Percentiles rank a stretch among this genome's conserved stretches.
Evolutionary conservation across 1,139 yeast species (phyloP).

Genomic region (Taphrina confusa): DNA sequence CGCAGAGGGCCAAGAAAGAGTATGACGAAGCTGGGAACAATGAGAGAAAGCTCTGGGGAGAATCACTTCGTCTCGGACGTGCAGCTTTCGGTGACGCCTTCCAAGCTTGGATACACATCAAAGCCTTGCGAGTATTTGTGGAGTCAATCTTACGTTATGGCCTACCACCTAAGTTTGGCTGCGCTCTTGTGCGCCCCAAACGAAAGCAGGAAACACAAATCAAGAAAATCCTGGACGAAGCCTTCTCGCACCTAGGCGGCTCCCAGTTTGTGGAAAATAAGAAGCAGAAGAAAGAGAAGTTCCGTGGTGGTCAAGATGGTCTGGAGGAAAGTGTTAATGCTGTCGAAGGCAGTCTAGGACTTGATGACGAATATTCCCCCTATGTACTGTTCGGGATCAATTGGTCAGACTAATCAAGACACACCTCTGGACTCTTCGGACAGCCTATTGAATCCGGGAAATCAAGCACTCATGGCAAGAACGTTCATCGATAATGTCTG

Average conservation of each 20-base stretch:
- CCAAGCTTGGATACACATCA: slow-evolving; percentile 85
- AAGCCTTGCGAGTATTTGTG: slow-evolving; percentile 62
- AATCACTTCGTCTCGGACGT: slow-evolving; percentile 75
- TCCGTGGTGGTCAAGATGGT: slow-evolving; percentile 30
- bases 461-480: too few species aligned
- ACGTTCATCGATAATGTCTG: neutral
- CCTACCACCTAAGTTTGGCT: slow-evolving; percentile 85
- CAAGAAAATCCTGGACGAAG: slow-evolving; percentile 23
- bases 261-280: slow-evolving; percentile 9
- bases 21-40: slow-evolving; percentile 70
- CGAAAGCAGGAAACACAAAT: slow-evolving; percentile 43
- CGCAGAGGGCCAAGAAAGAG: slow-evolving; percentile 70
- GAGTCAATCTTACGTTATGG: slow-evolving; percentile 89
- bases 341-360: slow-evolving; percentile 30
- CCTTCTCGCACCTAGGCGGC: slow-evolving; percentile 30
- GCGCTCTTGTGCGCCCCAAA: slow-evolving; percentile 54
- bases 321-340: slow-evolving; percentile 35
- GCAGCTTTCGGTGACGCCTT: slow-evolving; percentile 86
- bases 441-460: too few species aligned
- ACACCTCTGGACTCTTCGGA: too few species aligned
- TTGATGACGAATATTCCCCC: slow-evolving; percentile 33
- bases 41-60: slow-evolving; percentile 74
- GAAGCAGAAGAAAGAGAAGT: slow-evolving; percentile 11
- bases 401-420: slow-evolving; percentile 15
- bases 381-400: slow-evolving; percentile 29